phyloP scores from a whole-genome alignment of 805 yeast species.

The Cyberlindnera nakhonratchasimensis region DNA sequence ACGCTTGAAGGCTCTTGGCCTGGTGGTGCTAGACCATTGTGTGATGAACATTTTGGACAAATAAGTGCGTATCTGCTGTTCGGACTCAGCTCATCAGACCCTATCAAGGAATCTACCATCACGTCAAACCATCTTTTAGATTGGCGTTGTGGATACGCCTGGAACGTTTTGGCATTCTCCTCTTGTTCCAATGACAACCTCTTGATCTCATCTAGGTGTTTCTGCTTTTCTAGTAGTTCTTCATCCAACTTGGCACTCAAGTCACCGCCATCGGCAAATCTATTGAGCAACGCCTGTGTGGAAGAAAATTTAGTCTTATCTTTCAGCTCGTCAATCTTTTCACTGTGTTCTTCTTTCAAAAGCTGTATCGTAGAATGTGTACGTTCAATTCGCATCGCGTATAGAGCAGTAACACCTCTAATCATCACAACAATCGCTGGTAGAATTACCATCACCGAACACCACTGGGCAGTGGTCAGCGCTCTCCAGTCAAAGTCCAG shows the following conservation, averaged over 20 bases:
- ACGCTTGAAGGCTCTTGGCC: conserved; percentile 50
- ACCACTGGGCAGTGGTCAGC: conserved; percentile 2
- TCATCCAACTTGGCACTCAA: conserved; percentile 41
- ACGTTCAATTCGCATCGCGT: conserved; percentile 10
- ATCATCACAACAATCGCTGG: neutral
- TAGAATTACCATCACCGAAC: conserved; percentile 3
- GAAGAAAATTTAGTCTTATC: conserved; percentile 69
- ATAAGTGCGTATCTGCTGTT: conserved; percentile 67
- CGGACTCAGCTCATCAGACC: conserved; percentile 61
- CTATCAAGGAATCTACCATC: conserved; percentile 43
- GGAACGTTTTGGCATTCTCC: conserved; percentile 1
- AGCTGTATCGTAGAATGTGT: conserved; percentile 24
- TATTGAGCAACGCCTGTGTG: conserved; percentile 67
- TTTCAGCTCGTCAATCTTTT: conserved; percentile 64
- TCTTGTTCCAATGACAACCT: conserved; percentile 30
- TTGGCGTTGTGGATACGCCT: conserved; percentile 4
- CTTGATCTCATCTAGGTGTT: conserved; percentile 34
- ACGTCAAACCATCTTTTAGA: conserved; percentile 31
- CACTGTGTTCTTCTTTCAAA: conserved; percentile 44
- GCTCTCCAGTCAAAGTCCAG: conserved; percentile 1
- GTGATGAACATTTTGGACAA: conserved; percentile 60
- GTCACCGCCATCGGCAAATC: conserved; percentile 57
- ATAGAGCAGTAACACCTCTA: conserved; percentile 2
- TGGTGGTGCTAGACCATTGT: conserved; percentile 82
- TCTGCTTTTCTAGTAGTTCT: conserved; percentile 38